phyloP scores from a whole-genome alignment of 257 asterid genomes.

The Nicotiana otophora region DNA sequence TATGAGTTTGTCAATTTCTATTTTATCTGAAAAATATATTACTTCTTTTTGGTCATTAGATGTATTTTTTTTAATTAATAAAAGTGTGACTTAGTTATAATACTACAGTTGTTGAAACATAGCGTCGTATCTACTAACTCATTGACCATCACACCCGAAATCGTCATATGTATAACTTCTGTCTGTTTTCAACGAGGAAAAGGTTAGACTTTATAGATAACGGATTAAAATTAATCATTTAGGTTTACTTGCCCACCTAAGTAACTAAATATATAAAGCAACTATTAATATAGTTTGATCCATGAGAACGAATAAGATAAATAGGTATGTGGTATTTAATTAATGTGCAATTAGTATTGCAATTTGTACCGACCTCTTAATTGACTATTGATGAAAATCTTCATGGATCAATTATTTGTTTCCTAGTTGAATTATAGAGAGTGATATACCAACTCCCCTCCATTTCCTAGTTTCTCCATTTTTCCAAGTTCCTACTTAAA shows the following conservation, averaged over 20 bases:
- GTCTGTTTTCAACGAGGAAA: conserved; percentile 1
- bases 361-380: background rate
- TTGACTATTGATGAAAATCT: background rate
- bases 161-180: background rate
- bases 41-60: too few relatives aligned
- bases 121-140: conserved; percentile 1
- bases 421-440: background rate
- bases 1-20: background rate
- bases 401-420: background rate
- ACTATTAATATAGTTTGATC: background rate
- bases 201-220: conserved; percentile 24
- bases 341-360: background rate
- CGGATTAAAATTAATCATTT: conserved; percentile 17
- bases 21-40: too few relatives aligned
- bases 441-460: background rate
- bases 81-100: background rate
- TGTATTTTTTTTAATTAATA: background rate
- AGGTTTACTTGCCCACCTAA: conserved; percentile 28
- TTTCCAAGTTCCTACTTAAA: too few relatives aligned
- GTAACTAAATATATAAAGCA: background rate
- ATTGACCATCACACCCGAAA: background rate
- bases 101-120: background rate
- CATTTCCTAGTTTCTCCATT: too few relatives aligned
- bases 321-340: background rate
- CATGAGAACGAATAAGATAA: background rate